Evolutionary conservation across 768 basidiomycete species (phyloP).

Genomic region (Rhodotorula graminis): DNA sequence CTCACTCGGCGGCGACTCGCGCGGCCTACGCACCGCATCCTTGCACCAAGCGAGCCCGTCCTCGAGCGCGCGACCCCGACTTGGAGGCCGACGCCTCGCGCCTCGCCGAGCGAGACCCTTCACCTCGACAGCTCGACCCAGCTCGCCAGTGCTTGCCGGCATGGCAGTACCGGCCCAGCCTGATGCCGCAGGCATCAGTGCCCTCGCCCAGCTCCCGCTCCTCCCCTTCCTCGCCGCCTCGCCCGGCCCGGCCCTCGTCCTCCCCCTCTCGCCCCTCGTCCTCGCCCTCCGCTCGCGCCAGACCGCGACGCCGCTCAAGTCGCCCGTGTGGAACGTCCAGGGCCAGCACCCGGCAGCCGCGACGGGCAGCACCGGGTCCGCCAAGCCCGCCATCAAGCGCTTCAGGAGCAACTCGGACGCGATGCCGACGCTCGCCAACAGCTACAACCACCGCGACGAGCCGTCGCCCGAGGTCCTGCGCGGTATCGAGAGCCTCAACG

Average conservation of each 20-base stretch:
- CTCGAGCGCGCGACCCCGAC: too few species aligned
- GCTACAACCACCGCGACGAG: background rate
- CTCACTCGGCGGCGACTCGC: too few species aligned
- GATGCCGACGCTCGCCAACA: background rate
- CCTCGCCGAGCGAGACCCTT: too few species aligned
- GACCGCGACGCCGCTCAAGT: background rate
- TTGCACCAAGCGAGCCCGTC: too few species aligned
- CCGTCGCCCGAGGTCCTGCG: background rate
- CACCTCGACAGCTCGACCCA: too few species aligned
- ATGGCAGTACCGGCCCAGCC: too few species aligned
- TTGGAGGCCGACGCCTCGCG: too few species aligned
- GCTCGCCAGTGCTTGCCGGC: too few species aligned
- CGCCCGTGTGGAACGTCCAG: background rate
- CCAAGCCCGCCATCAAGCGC: background rate
- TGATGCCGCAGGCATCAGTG: background rate
- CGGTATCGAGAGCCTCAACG: slow-evolving; percentile 18
- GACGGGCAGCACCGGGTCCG: background rate
- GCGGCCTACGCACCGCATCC: too few species aligned
- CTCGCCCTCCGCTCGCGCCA: slow-evolving; percentile 6
- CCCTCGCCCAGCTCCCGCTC: slow-evolving; percentile 21
- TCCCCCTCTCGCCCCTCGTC: slow-evolving; percentile 19
- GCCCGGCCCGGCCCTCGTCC: slow-evolving; percentile 16
- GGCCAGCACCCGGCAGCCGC: background rate
- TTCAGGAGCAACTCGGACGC: background rate
- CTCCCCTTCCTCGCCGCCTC: slow-evolving; percentile 21